Evolutionary conservation across 768 basidiomycete species (phyloP), one percentile per base, ranked within the genome.

Genomic region (Calocera viscosa): DNA sequence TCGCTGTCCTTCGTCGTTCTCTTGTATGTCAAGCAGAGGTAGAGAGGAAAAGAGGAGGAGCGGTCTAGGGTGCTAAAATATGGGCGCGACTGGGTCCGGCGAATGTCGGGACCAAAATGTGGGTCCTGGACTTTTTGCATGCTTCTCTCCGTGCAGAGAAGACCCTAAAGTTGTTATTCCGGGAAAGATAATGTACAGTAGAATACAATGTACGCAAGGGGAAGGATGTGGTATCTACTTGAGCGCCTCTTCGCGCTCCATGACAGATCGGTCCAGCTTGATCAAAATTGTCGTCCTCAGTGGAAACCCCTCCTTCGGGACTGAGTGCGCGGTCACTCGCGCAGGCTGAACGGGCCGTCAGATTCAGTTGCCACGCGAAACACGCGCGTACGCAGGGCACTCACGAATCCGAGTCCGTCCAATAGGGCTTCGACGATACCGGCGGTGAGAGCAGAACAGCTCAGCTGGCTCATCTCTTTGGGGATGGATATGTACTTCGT

Each of bases 371-470:
- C 38, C 49, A 67, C 26, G 22, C 16, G 16, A 24, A 33, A 19
- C 22, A 68, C 22, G 26, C 26, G 17, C 35, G 63, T 63, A 39
- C n/a, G 60, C 41, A 10, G 66, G n/a, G 2, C n/a, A 84, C 92
- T 73, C 74, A 96, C 94, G 72, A 98, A 93, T 67, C 92, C 91
- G 28, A 95, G 80, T 0, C 93, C 94, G 74, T 97, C 94, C 69
- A 97, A 80, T 17, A 95, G 91, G 12, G 94, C 96, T 77, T 99
- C 96, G 14, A 99, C 95, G 63, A 99, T 87, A 1, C 96, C 96
- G 12, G 96, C 96, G 0, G 93, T 92, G 74, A 95, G 90, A 1
- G 96, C 97, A n/a, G 93, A 96, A 73, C 94, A 97, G 72, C 90
- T 94, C 40, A 99, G 82, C 72, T 90, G 87, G 72, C 87, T 90